Conservation (phyloP, 345 rosid species). For the Populus pruinosa region DNA sequence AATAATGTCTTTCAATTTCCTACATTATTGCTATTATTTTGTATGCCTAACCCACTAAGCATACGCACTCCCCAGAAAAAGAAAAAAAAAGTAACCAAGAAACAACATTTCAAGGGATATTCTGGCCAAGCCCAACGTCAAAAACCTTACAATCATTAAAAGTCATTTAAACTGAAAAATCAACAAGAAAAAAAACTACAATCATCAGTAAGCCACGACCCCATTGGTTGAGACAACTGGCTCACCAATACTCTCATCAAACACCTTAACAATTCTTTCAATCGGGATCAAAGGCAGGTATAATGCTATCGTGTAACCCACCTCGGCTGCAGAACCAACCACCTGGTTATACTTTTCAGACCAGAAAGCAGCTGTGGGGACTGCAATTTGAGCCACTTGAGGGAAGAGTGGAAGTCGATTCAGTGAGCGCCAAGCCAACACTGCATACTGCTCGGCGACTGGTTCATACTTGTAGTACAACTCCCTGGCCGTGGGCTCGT, state of each 20-base stretch:
- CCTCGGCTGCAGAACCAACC: slow-evolving; percentile 38
- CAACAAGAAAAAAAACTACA: no score
- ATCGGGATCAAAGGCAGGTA: slow-evolving; percentile 61
- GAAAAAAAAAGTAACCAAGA: no score
- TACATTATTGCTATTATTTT: no score
- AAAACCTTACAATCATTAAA: no score
- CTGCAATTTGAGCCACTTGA: slow-evolving; percentile 45
- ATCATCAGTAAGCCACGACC: not conserved
- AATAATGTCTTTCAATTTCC: no score
- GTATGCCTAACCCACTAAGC: no score
- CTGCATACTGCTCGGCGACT: slow-evolving; percentile 50
- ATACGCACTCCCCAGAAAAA: no score
- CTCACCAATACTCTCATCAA: slow-evolving; percentile 19
- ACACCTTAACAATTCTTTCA: slow-evolving; percentile 52
- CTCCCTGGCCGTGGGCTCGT: slow-evolving; percentile 50
- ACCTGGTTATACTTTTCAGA: slow-evolving; percentile 59
- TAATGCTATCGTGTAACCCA: slow-evolving; percentile 37
- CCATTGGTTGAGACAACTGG: slow-evolving; percentile 12
- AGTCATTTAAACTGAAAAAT: no score
- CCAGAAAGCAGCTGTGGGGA: slow-evolving; percentile 65
- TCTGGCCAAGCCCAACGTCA: no score
- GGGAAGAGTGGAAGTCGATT: slow-evolving; percentile 54
- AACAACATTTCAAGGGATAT: no score
- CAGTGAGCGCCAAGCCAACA: slow-evolving; percentile 47
- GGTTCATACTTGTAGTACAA: slow-evolving; percentile 49